These are phyloP conservation scores for Fistulinella cinereoalba DNA, from an alignment of 1,284 basidiomycete species.

Conservation along the genomic window DNA sequence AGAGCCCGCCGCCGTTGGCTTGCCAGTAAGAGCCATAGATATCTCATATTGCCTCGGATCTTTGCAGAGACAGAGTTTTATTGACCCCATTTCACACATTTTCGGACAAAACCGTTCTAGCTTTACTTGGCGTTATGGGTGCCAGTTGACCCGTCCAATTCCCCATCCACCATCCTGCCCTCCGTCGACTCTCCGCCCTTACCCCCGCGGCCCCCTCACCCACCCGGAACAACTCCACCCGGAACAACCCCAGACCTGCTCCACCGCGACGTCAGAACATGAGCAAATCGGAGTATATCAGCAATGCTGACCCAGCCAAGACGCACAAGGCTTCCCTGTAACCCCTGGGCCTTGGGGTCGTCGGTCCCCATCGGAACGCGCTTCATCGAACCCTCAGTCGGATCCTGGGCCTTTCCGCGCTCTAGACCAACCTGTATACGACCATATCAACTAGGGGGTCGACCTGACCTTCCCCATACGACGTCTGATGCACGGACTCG, in stretches of 20 bases:
- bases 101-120: too few species aligned
- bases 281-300: not conserved
- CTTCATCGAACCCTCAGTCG: not conserved
- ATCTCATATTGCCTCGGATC: slow-evolving; percentile 15
- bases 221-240: not conserved
- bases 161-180: not conserved
- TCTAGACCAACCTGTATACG: slow-evolving; percentile 7
- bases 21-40: too few species aligned
- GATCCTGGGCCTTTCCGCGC: not conserved
- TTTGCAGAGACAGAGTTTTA: not conserved
- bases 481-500: too few species aligned
- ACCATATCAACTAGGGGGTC: too few species aligned
- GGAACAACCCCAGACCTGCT: not conserved
- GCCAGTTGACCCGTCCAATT: not conserved
- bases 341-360: too few species aligned
- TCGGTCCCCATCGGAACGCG: not conserved
- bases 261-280: not conserved
- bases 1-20: too few species aligned
- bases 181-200: not conserved
- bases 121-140: not conserved
- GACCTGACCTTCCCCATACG: too few species aligned
- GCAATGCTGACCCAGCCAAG: not conserved
- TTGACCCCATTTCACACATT: not conserved
- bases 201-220: not conserved
- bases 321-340: too few species aligned